Percentiles rank a stretch among this genome's conserved stretches.
These are phyloP conservation scores for Simplicillium sp. DNA, from an alignment of 2,329 filamentous ascomycete genomes.

Conservation along the genomic window DNA sequence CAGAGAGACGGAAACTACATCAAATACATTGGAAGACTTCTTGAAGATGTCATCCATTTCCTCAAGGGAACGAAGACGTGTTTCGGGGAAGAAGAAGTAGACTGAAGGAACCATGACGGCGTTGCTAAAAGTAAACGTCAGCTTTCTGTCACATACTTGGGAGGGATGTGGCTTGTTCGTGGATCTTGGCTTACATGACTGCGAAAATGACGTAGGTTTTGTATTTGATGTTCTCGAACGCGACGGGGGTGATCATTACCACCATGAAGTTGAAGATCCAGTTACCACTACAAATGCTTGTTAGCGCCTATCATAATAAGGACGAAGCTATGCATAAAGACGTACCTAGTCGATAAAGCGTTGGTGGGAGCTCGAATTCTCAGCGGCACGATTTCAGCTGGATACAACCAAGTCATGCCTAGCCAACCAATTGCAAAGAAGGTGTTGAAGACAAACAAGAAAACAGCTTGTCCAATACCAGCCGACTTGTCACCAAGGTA, in stretches of 20 bases:
- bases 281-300: not conserved
- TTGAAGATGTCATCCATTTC: slow-evolving; percentile 6
- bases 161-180: not conserved
- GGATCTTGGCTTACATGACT: slow-evolving; percentile 2
- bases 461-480: slow-evolving; percentile 16
- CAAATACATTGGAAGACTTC: slow-evolving; percentile 4
- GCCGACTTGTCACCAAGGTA: slow-evolving; percentile 1
- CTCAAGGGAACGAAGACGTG: slow-evolving; percentile 3
- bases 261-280: slow-evolving; percentile 7
- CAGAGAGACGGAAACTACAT: slow-evolving; percentile 1
- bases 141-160: not conserved
- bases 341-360: slow-evolving; percentile 37
- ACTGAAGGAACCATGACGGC: slow-evolving; percentile 4
- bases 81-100: slow-evolving; percentile 5
- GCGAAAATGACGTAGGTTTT: slow-evolving; percentile 5
- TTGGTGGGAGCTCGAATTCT: slow-evolving; percentile 29
- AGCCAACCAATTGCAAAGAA: slow-evolving; percentile 55
- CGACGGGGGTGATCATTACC: slow-evolving; percentile 5
- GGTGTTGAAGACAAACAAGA: slow-evolving; percentile 57
- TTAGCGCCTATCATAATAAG: too few species aligned
- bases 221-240: slow-evolving; percentile 4
- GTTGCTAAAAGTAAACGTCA: not conserved
- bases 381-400: slow-evolving; percentile 38
- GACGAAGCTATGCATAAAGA: too few species aligned
- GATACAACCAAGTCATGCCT: slow-evolving; percentile 47